These are phyloP conservation scores for Leccinum barrowsii DNA, from an alignment of 768 basidiomycete species.

Conservation along the genomic window DNA sequence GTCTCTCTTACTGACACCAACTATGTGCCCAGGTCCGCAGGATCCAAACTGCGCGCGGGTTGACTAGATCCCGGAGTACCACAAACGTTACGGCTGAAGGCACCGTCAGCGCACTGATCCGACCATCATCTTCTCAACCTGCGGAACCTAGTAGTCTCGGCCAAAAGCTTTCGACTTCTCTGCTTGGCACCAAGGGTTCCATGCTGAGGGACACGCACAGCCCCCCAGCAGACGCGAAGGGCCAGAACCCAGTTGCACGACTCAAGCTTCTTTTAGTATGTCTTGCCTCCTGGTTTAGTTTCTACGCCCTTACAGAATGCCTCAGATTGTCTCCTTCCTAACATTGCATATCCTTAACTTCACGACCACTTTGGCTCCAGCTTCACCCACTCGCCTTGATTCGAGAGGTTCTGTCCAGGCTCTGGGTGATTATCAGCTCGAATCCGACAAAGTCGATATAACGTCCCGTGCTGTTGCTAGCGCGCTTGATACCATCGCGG, in stretches of 20 bases:
- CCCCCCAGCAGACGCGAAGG: slow-evolving; percentile 41
- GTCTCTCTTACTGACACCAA: slow-evolving; percentile 5
- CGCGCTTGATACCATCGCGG: slow-evolving; percentile 57
- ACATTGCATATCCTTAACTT: slow-evolving; percentile 90
- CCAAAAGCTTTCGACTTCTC: slow-evolving; percentile 26
- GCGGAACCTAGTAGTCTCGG: slow-evolving; percentile 16
- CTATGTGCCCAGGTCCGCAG: slow-evolving; percentile 54
- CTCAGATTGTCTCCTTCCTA: slow-evolving; percentile 84
- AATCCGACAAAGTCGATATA: slow-evolving; percentile 63
- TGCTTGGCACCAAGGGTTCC: slow-evolving; percentile 51
- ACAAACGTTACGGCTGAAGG: slow-evolving; percentile 29
- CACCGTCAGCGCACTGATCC: slow-evolving; percentile 29
- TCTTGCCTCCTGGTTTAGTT: slow-evolving; percentile 5
- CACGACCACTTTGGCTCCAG: slow-evolving; percentile 80
- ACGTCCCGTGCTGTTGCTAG: slow-evolving; percentile 55
- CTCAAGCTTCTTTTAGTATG: slow-evolving; percentile 84
- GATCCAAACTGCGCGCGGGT: slow-evolving; percentile 57
- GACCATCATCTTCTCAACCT: slow-evolving; percentile 20
- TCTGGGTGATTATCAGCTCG: slow-evolving; percentile 16
- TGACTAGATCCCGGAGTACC: slow-evolving; percentile 38
- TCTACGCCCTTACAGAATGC: not conserved
- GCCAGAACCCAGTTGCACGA: slow-evolving; percentile 79
- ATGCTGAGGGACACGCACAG: slow-evolving; percentile 43
- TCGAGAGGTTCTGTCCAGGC: slow-evolving; percentile 15
- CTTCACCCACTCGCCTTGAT: slow-evolving; percentile 47